Evolutionary conservation across 139 green algal species (phyloP), one percentile per base, ranked within the genome.

Genomic region (Chlamydomonas sp.): DNA sequence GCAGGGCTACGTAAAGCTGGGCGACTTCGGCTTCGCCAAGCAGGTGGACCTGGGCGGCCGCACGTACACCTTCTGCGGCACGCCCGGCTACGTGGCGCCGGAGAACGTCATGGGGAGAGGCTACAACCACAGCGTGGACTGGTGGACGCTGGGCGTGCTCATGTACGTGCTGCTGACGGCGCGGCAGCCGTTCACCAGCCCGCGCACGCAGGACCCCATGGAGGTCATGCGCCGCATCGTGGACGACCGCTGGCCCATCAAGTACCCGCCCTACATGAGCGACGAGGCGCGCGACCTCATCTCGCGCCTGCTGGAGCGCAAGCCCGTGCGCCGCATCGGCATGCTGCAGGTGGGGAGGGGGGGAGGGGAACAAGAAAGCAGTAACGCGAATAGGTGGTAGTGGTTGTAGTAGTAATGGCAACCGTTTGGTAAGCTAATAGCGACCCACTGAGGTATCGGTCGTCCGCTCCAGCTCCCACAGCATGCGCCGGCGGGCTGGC

Each of bases 41-140:
- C 97, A 97, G 89, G 89, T 98, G 4, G 92, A 98, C 62, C 79
- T 78, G 58, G 91, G 80, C 20, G 90, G 93, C 7, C 90, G 95
- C 60, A 99, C 98, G 12, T 99, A 99, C 96, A 99, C 97, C 68
- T 99, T 99, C 92, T 99, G 97, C 87, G 97, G 97, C 62, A 99
- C 97, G 8, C 97, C 97, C 4, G 97, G 97, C 57, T 98, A 98
- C 69, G 96, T 98, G 58, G 97, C 97, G 1, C 97, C 97, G 14
- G 97, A 99, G 86, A 98, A 97, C 85, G 95, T 99, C 72, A 94
- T 99, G 76, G 96, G 96, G 3, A 93, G 97, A 57, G 98, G 98
- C 59, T 99, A 99, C 93, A 96, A 96, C 90, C 93, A 94, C 75
- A 94, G 86, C 8, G 96, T 99, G 10, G 98, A 99, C 93, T 99